phyloP scores from a whole-genome alignment of 2,329 filamentous ascomycete genomes.

The Coniochaeta hoffmannii region DNA sequence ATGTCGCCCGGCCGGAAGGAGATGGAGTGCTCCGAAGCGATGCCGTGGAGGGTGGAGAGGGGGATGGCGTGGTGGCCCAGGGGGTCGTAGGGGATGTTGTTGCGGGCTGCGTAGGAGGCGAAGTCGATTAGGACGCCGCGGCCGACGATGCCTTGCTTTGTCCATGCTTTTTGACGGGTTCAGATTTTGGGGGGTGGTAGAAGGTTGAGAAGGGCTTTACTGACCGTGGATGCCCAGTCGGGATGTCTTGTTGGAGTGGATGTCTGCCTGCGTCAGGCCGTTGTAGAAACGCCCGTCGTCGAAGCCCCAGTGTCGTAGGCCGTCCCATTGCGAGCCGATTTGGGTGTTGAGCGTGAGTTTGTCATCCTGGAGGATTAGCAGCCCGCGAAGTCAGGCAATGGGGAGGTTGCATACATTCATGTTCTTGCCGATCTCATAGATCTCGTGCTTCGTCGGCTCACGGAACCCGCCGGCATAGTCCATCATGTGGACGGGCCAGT shows the following conservation, averaged over 20 bases:
- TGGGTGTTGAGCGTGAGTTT: constrained; percentile 28
- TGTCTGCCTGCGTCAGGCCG: constrained; percentile 29
- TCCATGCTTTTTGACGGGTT: constrained; percentile 17
- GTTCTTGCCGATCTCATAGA: neutral
- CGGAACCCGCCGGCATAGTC: neutral
- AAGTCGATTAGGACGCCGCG: constrained; percentile 41
- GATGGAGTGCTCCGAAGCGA: neutral
- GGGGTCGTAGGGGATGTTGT: constrained; percentile 7
- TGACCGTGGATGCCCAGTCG: constrained; percentile 30
- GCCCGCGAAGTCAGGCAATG: neutral
- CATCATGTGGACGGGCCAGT: constrained; percentile 28
- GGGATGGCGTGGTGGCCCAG: neutral
- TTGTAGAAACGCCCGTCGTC: constrained; percentile 21
- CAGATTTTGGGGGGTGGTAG: neutral
- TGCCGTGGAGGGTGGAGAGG: neutral
- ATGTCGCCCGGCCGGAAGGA: neutral
- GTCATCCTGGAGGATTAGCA: constrained; percentile 17
- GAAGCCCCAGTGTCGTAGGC: constrained; percentile 25
- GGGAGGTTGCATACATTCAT: neutral
- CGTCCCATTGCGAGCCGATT: constrained; percentile 29
- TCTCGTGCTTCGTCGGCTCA: neutral
- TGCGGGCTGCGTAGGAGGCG: constrained; percentile 7
- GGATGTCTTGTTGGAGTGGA: constrained; percentile 24
- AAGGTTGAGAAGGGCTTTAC: neutral
- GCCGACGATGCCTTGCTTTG: constrained; percentile 31